phyloP scores from a whole-genome alignment of 441 rosid genomes.

The Adansonia gregorii region DNA sequence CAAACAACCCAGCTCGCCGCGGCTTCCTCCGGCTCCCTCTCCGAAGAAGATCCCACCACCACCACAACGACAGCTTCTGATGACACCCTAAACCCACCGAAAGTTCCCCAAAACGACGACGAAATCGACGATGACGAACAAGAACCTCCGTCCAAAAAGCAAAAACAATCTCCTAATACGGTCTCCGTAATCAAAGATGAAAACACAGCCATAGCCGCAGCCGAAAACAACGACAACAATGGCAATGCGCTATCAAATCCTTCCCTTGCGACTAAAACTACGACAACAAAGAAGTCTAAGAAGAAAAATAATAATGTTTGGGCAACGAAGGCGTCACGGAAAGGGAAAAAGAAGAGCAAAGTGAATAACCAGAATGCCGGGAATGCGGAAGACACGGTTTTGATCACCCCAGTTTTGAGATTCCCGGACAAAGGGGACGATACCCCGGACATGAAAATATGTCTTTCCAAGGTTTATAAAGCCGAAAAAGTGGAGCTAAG shows the following conservation, averaged over 20 bases:
- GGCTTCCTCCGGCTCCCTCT: slow-evolving; percentile 47
- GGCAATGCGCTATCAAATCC: neutral
- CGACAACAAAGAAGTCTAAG: neutral
- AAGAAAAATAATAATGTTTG: slow-evolving; percentile 43
- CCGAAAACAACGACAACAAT: neutral
- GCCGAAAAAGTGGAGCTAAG: slow-evolving; percentile 95
- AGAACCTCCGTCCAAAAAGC: slow-evolving; percentile 65
- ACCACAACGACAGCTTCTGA: slow-evolving; percentile 54
- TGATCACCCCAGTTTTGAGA: slow-evolving; percentile 77
- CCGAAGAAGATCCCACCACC: slow-evolving; percentile 53
- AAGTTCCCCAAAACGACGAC: slow-evolving; percentile 41
- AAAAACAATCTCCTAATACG: slow-evolving; percentile 46
- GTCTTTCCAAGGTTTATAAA: slow-evolving; percentile 86
- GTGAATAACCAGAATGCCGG: slow-evolving; percentile 53
- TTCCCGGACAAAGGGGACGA: slow-evolving; percentile 83
- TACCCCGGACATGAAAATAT: slow-evolving; percentile 76
- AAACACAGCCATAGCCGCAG: neutral
- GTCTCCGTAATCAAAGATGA: neutral
- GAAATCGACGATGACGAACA: slow-evolving; percentile 55
- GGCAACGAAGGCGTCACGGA: slow-evolving; percentile 78
- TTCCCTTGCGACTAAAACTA: neutral
- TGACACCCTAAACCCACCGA: slow-evolving; percentile 61
- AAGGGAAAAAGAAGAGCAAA: slow-evolving; percentile 87
- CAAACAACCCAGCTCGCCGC: slow-evolving; percentile 37
- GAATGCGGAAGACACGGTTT: slow-evolving; percentile 65